Evolutionary conservation across 2,329 filamentous ascomycete genomes (phyloP).

Genomic region (Magnaporthiopsis poae): DNA sequence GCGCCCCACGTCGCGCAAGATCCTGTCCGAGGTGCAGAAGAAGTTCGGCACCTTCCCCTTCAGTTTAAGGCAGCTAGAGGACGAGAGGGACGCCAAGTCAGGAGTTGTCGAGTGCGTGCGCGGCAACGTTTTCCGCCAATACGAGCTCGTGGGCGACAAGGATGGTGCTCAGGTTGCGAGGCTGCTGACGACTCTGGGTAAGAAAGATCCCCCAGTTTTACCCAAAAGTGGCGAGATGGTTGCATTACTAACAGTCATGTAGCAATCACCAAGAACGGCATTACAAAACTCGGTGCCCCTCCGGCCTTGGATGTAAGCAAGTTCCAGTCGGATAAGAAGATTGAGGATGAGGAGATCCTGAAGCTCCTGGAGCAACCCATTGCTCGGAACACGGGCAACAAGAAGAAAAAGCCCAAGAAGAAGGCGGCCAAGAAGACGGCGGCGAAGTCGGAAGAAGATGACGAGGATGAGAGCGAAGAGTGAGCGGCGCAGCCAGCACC

Average conservation of each 20-base stretch:
- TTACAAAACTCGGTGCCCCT: constrained; percentile 74
- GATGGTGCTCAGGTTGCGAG: constrained; percentile 76
- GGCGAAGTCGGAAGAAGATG: constrained; percentile 23
- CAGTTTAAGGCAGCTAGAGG: constrained; percentile 90
- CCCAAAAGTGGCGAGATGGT: neutral
- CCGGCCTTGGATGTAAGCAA: constrained; percentile 67
- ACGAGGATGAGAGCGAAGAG: constrained; percentile 26
- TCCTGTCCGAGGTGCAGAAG: constrained; percentile 88
- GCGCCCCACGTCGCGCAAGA: constrained; percentile 83
- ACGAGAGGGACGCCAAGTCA: constrained; percentile 90
- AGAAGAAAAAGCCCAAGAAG: constrained; percentile 84
- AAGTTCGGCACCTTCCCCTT: constrained; percentile 98
- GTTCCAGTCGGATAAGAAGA: constrained; percentile 94
- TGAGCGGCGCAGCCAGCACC: constrained; percentile 19
- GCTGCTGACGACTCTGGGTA: constrained; percentile 85
- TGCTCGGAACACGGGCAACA: constrained; percentile 78
- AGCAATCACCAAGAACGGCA: constrained; percentile 97
- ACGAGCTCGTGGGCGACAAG: constrained; percentile 91
- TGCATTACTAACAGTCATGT: constrained; percentile 9
- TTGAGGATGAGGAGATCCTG: constrained; percentile 87
- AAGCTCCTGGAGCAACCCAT: constrained; percentile 87
- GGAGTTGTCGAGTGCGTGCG: constrained; percentile 95
- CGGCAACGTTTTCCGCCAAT: constrained; percentile 83
- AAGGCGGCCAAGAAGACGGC: constrained; percentile 45
- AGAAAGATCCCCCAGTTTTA: constrained; percentile 27